These are phyloP conservation scores for Penicillium manginii DNA, from an alignment of 495 filamentous ascomycete genomes.

Conservation along the genomic window DNA sequence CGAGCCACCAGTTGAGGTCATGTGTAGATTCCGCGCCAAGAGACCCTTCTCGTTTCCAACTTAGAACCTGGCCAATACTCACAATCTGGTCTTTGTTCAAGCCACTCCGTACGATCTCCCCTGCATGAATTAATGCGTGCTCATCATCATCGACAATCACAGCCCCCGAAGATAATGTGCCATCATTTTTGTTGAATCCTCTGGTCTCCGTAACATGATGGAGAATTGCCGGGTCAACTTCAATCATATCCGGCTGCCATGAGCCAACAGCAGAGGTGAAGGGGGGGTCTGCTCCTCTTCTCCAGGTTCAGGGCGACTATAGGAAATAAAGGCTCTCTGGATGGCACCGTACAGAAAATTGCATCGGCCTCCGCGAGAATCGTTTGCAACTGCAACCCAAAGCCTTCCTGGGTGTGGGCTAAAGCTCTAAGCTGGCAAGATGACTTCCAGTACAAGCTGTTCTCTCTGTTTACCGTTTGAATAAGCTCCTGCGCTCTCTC, in stretches of 20 bases:
- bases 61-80: not conserved
- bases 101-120: constrained; percentile 3
- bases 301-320: not conserved
- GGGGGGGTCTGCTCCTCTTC: constrained; percentile 1
- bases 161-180: not conserved
- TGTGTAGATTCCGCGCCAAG: not conserved
- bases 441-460: not conserved
- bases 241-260: constrained; percentile 25
- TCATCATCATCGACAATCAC: constrained; percentile 10
- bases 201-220: constrained; percentile 4
- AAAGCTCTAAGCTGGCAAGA: not conserved
- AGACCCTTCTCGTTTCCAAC: not conserved
- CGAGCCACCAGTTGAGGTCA: not conserved
- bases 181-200: not conserved
- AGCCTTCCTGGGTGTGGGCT: not conserved
- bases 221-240: constrained; percentile 14
- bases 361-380: not conserved
- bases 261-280: constrained; percentile 21
- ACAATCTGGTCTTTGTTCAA: not conserved
- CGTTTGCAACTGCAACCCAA: not conserved
- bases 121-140: constrained; percentile 3
- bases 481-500: not conserved
- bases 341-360: constrained; percentile 8
- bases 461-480: not conserved
- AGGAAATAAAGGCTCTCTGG: constrained; percentile 7